Evolutionary conservation across 148 eudicot species (phyloP).

Genomic region (Amaranthus cruentus): DNA sequence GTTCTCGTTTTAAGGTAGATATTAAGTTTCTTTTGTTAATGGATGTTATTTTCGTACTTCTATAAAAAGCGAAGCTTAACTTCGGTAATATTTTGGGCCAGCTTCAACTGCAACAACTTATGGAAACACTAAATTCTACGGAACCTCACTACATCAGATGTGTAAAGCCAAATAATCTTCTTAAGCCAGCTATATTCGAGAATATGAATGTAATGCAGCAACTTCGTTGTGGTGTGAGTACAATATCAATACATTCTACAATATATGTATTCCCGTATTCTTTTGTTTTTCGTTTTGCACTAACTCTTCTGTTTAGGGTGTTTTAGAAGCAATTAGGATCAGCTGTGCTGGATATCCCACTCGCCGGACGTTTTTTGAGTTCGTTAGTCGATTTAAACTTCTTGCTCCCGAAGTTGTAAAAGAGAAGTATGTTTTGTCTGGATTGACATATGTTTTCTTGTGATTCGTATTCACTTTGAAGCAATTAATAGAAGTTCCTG

Average conservation of each 20-base stretch:
- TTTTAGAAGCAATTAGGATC: conserved; percentile 94
- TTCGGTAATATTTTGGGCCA: conserved; percentile 34
- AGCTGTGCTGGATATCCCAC: conserved; percentile 99
- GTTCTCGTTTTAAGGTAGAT: conserved; percentile 83
- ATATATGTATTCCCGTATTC: neutral
- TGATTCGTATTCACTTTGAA: conserved; percentile 14
- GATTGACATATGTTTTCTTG: conserved; percentile 1
- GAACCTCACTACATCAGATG: conserved; percentile 99
- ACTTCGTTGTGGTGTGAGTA: conserved; percentile 98
- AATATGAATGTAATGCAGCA: conserved; percentile 92
- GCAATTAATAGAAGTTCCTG: conserved; percentile 10
- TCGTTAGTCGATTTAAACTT: conserved; percentile 68
- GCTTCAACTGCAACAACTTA: conserved; percentile 87
- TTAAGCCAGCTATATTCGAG: conserved; percentile 92
- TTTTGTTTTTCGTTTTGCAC: conserved; percentile 13
- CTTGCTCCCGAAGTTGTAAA: conserved; percentile 74
- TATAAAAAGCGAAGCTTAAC: conserved; percentile 13
- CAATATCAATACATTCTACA: conserved; percentile 14
- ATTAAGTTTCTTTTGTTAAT: neutral
- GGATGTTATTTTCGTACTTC: neutral
- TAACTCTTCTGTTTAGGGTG: conserved; percentile 67
- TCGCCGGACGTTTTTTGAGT: conserved; percentile 74
- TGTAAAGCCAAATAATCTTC: conserved; percentile 93
- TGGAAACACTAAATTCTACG: conserved; percentile 94
- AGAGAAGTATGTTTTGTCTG: conserved; percentile 59